Evolutionary conservation across 805 yeast species (phyloP), one percentile per base, ranked within the genome.

Genomic region (Cyberlindnera galapagoensis): DNA sequence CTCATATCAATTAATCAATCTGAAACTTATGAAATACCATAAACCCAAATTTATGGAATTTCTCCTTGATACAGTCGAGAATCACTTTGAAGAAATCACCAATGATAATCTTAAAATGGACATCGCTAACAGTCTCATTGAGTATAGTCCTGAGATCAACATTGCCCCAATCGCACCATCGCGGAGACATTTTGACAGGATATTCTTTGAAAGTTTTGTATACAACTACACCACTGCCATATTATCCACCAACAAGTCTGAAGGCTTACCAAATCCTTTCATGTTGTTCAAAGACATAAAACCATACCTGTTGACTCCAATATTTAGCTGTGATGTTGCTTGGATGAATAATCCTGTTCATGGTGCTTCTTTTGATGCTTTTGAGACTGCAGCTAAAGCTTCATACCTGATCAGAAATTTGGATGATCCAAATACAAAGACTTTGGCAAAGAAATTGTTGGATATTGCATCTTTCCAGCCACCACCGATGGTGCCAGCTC

Each of bases 331-430:
- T 36, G 54, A 51, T 11, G 57, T 56, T 11, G 43, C 46, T 12
- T 62, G 66, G 67, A 59, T 62, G 64, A 62, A 62, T 33, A 60
- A 62, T 38, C 68, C 68, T 0, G 56, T 62, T 1, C 38, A 59
- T 8, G 68, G 68, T 1, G 57, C 64, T 9, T 53, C 64, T 1
- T 40, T 51, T 4, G 60, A 52, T 9, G 42, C 62, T 0, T 62
- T 47, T 37, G 65, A 61, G 33, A 25, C 56, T 6, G 51, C 55
- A 6, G 59, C 62, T 4, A 62, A 62, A 35, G 53, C 57, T 2
- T 50, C 59, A 1, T 61, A 57, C 48, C 40, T 62, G 7, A 18
- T 38, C 30, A 28, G 43, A 17, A 36, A 39, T 16, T 2, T 27
- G 4, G 24, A 31, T 4, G 43, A 46, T 21, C 42, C 42, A 5